These are phyloP conservation scores for Salix viminalis DNA, from an alignment of 345 rosid genomes.

Conservation along the genomic window DNA sequence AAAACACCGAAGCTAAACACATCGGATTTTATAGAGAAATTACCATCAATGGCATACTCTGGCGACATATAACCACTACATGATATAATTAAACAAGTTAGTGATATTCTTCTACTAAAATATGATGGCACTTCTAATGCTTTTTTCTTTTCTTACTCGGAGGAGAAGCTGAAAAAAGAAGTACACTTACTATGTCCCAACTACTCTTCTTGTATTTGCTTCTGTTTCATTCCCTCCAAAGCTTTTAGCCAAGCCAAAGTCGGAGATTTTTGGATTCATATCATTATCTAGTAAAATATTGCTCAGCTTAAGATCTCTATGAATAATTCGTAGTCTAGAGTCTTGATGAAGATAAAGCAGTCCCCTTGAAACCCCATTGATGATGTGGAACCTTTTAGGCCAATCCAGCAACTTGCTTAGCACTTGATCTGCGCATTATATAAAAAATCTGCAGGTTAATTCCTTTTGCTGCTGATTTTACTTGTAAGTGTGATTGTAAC, in stretches of 20 bases:
- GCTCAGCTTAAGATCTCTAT: conserved; percentile 21
- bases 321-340: conserved; percentile 19
- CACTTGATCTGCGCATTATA: neutral
- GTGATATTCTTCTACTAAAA: neutral
- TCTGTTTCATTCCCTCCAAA: conserved; percentile 7
- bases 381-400: conserved; percentile 11
- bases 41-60: conserved; percentile 16
- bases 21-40: conserved; percentile 17
- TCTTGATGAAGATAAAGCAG: conserved; percentile 36
- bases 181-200: conserved; percentile 20
- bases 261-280: conserved; percentile 17
- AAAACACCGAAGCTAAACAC: conserved; percentile 20
- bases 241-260: conserved; percentile 15
- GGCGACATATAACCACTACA: conserved; percentile 20
- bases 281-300: conserved; percentile 13
- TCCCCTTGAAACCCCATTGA: conserved; percentile 19
- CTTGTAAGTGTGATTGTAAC: neutral
- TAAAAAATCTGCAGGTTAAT: neutral
- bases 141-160: neutral
- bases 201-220: conserved; percentile 11
- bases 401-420: conserved; percentile 5
- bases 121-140: neutral
- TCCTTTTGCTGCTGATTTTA: neutral
- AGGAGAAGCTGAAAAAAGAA: neutral
- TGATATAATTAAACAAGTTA: neutral